Percentiles rank a stretch among this genome's conserved stretches.
These are phyloP conservation scores for Fraxinus paxiana DNA, from an alignment of 305 asterid genomes.

Conservation along the genomic window DNA sequence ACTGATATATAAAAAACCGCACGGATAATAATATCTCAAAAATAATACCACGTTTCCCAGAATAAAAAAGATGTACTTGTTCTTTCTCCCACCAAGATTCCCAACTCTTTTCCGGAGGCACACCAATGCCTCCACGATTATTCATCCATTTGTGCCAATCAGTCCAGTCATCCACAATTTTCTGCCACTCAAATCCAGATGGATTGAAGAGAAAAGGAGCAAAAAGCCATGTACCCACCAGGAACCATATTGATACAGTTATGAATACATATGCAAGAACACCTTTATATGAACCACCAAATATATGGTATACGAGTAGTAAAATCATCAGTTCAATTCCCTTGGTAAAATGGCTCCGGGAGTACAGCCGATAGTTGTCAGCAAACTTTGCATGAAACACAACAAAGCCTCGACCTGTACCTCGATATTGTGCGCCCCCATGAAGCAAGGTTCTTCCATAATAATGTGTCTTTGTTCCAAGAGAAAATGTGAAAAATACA, in stretches of 20 bases:
- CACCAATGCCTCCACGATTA: conserved; percentile 92
- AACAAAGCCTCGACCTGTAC: conserved; percentile 95
- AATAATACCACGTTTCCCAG: conserved; percentile 73
- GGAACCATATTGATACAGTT: conserved; percentile 79
- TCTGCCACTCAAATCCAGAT: conserved; percentile 96
- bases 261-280: conserved; percentile 66
- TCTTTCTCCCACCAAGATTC: conserved; percentile 99
- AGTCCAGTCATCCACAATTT: conserved; percentile 87
- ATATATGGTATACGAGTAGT: conserved; percentile 80
- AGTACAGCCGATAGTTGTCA: conserved; percentile 78
- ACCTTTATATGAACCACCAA: conserved; percentile 61
- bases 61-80: conserved; percentile 67
- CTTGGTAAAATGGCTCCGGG: conserved; percentile 90
- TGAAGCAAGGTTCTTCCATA: conserved; percentile 90
- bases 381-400: conserved; percentile 94
- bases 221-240: conserved; percentile 92
- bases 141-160: conserved; percentile 97
- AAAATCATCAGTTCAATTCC: conserved; percentile 86
- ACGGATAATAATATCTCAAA: conserved; percentile 75
- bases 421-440: conserved; percentile 90
- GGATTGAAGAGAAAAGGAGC: conserved; percentile 95
- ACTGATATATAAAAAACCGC: conserved; percentile 86
- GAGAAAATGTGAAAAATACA: conserved; percentile 89
- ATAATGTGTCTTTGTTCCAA: conserved; percentile 90
- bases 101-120: conserved; percentile 88